Percentiles rank a stretch among this genome's conserved stretches.
phyloP scores from a whole-genome alignment of 2,329 filamentous ascomycete genomes.

The Monosporascus sp. region DNA sequence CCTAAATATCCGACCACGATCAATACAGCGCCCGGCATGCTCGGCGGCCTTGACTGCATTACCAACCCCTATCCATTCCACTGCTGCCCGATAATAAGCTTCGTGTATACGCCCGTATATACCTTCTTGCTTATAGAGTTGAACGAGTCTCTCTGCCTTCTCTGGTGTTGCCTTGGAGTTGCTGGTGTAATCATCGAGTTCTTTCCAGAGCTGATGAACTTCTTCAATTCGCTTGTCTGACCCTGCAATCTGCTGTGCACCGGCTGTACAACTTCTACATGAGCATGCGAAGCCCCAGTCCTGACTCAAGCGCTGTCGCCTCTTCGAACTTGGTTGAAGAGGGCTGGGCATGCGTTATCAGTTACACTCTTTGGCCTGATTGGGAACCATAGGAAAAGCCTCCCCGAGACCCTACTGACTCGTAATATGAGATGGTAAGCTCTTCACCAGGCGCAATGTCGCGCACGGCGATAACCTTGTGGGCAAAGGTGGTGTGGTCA shows the following conservation, averaged over 20 bases:
- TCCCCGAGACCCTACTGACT: slow-evolving; percentile 13
- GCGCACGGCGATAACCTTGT: slow-evolving; percentile 31
- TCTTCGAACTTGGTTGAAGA: slow-evolving; percentile 24
- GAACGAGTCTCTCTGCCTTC: slow-evolving; percentile 33
- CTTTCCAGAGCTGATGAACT: slow-evolving; percentile 25
- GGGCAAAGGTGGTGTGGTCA: slow-evolving; percentile 29
- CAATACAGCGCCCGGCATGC: slow-evolving; percentile 25
- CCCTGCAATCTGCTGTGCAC: slow-evolving; percentile 18
- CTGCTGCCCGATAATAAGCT: slow-evolving; percentile 33
- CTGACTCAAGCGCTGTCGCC: slow-evolving; percentile 24
- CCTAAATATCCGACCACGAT: slow-evolving; percentile 23
- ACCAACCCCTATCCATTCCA: slow-evolving; percentile 34
- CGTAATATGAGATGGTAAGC: slow-evolving; percentile 36
- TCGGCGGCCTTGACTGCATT: slow-evolving; percentile 24
- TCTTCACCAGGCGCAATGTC: slow-evolving; percentile 35
- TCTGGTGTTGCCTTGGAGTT: slow-evolving; percentile 22
- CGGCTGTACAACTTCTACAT: slow-evolving; percentile 30
- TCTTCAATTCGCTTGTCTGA: slow-evolving; percentile 30
- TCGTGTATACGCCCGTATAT: slow-evolving; percentile 26
- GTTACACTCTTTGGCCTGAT: background rate
- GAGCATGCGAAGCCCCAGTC: slow-evolving; percentile 35
- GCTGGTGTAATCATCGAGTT: slow-evolving; percentile 30
- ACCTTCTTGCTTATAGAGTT: slow-evolving; percentile 31
- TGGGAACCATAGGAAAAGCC: background rate
- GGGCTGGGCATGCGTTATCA: slow-evolving; percentile 18